Percentiles rank a stretch among this genome's conserved stretches.
These are phyloP conservation scores for Trichomonas gallinae DNA, from an alignment of 208 protist species.

Conservation along the genomic window DNA sequence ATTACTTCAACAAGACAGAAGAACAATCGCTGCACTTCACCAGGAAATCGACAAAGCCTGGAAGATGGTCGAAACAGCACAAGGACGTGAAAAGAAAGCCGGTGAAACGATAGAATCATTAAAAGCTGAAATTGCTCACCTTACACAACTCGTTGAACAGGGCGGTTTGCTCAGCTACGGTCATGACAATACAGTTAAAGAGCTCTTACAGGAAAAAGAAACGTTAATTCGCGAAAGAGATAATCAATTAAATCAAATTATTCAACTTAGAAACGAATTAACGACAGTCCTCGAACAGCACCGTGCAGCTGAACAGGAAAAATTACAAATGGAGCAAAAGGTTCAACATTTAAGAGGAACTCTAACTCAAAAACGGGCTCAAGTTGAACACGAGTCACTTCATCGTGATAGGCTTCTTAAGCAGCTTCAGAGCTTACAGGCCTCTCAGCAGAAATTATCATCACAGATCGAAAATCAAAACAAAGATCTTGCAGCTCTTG, in stretches of 20 bases:
- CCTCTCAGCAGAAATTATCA: background rate
- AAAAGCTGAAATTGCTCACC: slow-evolving; percentile 72
- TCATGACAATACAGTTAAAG: slow-evolving; percentile 75
- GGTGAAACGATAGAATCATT: slow-evolving; percentile 74
- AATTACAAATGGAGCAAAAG: slow-evolving; percentile 21
- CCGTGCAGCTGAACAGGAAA: background rate
- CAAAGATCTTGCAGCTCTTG: background rate
- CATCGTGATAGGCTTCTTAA: background rate
- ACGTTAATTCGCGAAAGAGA: slow-evolving; percentile 65
- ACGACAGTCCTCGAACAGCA: background rate
- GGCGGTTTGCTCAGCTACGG: slow-evolving; percentile 67
- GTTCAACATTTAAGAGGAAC: background rate
- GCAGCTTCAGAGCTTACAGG: background rate
- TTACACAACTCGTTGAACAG: slow-evolving; percentile 72
- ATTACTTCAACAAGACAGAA: slow-evolving; percentile 80
- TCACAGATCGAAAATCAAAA: background rate
- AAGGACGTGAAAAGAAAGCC: slow-evolving; percentile 79
- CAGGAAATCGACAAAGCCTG: slow-evolving; percentile 62
- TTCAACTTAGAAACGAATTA: background rate
- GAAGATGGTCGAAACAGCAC: slow-evolving; percentile 82
- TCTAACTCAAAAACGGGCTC: background rate
- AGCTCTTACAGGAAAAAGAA: slow-evolving; percentile 69
- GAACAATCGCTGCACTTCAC: slow-evolving; percentile 69
- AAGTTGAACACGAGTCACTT: background rate
- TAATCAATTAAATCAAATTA: slow-evolving; percentile 38